Conservation (phyloP, 148 eudicot genomes). For the Fagopyrum esculentum region DNA sequence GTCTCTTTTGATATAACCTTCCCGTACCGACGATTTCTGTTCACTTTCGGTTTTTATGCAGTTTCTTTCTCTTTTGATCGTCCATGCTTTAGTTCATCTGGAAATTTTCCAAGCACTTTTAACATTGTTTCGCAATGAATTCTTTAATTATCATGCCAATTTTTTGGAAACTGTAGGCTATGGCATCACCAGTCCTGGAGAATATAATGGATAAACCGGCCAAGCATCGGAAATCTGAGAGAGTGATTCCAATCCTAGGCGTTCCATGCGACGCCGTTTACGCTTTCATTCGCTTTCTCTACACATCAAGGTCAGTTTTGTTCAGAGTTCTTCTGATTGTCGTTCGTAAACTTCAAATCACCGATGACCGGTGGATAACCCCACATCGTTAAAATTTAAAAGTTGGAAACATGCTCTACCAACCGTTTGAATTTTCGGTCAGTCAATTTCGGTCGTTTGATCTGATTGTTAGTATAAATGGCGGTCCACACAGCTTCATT, state of each 20-base stretch:
- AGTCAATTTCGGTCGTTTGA: neutral
- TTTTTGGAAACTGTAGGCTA: conserved; percentile 33
- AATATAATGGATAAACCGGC: conserved; percentile 36
- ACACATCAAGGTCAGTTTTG: conserved; percentile 39
- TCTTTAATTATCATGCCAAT: neutral
- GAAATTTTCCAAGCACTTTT: too few relatives aligned
- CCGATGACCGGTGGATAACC: neutral
- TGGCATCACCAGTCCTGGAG: conserved; percentile 66
- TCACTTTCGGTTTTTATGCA: neutral
- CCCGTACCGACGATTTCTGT: neutral
- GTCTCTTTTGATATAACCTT: neutral
- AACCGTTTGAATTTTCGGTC: neutral
- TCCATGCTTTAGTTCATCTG: neutral
- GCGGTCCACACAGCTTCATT: neutral
- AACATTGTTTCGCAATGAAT: neutral
- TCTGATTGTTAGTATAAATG: neutral
- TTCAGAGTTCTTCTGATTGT: too few relatives aligned
- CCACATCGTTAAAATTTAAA: too few relatives aligned
- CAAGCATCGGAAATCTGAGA: conserved; percentile 38
- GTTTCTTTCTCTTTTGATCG: neutral
- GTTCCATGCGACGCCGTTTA: conserved; percentile 72
- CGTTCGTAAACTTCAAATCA: neutral
- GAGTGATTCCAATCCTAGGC: conserved; percentile 48
- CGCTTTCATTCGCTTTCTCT: conserved; percentile 55
- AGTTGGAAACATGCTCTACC: neutral